A percentile compares a stretch with the other conserved stretches of the same genome.
phyloP scores from a whole-genome alignment of 2,329 filamentous ascomycete genomes.

The Scedosporium boydii region DNA sequence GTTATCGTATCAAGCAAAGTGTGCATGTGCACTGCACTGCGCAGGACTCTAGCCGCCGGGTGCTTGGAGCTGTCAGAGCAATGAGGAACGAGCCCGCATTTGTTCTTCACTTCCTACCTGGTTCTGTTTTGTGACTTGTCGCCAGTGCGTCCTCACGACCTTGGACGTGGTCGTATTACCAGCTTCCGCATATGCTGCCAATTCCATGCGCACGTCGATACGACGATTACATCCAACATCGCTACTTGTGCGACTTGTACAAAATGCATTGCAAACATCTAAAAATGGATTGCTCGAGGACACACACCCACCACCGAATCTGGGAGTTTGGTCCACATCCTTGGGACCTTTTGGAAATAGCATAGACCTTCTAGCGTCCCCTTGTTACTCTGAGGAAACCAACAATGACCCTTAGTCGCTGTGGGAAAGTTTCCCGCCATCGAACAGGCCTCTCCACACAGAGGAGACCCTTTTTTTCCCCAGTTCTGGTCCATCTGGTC shows the following conservation, averaged over 20 bases:
- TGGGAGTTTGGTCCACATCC: neutral
- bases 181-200: neutral
- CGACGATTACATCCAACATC: neutral
- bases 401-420: neutral
- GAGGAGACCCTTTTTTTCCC: neutral
- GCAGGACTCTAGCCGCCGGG: too few relatives aligned
- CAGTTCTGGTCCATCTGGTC: neutral
- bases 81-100: too few relatives aligned
- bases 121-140: neutral
- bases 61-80: too few relatives aligned
- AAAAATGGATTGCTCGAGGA: neutral
- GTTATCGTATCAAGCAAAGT: too few relatives aligned
- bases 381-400: neutral
- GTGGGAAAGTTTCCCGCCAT: neutral
- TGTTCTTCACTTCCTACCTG: neutral
- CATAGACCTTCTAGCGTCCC: neutral
- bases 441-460: neutral
- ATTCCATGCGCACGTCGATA: neutral
- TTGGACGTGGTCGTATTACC: neutral
- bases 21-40: too few relatives aligned
- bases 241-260: neutral
- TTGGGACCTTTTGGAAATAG: constrained; percentile 1
- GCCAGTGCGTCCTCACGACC: neutral
- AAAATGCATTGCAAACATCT: neutral
- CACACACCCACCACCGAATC: neutral